Percentiles rank a stretch among this genome's conserved stretches.
Evolutionary conservation across 2,329 filamentous ascomycete species (phyloP).

Genomic region (Xylariales sp.): DNA sequence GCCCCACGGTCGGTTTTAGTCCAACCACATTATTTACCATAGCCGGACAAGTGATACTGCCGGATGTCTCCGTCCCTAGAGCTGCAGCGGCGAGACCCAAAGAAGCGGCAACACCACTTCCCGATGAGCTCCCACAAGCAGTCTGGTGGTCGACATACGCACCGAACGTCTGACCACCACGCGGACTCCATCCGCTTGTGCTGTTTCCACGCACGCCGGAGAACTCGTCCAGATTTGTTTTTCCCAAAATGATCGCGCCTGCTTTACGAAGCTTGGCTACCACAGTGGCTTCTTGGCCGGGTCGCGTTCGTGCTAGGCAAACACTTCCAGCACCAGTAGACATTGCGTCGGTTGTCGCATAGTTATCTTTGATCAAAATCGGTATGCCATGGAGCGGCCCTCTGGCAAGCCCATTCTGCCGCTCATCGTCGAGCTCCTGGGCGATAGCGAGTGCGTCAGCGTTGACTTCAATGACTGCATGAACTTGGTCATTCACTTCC

Average conservation of each 20-base stretch:
- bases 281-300: conserved; percentile 31
- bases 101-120: conserved; percentile 54
- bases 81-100: conserved; percentile 55
- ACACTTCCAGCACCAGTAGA: conserved; percentile 12
- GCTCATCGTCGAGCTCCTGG: conserved; percentile 25
- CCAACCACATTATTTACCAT: conserved; percentile 58
- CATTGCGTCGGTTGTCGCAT: conserved; percentile 56
- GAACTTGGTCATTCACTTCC: conserved; percentile 22
- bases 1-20: conserved; percentile 63
- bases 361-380: conserved; percentile 62
- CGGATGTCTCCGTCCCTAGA: conserved; percentile 61
- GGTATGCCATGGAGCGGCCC: conserved; percentile 58
- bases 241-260: conserved; percentile 56
- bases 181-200: conserved; percentile 58
- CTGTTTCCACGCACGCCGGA: conserved; percentile 54
- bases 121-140: conserved; percentile 56
- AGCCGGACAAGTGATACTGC: conserved; percentile 56
- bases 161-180: conserved; percentile 55
- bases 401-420: conserved; percentile 19
- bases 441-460: conserved; percentile 30
- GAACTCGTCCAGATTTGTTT: conserved; percentile 56
- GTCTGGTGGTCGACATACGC: conserved; percentile 59
- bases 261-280: conserved; percentile 49
- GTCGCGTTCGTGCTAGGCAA: conserved; percentile 9
- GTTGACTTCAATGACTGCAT: conserved; percentile 31